Conservation (phyloP, 108 stramenopile genomes). For the Cyclotella sp. region DNA sequence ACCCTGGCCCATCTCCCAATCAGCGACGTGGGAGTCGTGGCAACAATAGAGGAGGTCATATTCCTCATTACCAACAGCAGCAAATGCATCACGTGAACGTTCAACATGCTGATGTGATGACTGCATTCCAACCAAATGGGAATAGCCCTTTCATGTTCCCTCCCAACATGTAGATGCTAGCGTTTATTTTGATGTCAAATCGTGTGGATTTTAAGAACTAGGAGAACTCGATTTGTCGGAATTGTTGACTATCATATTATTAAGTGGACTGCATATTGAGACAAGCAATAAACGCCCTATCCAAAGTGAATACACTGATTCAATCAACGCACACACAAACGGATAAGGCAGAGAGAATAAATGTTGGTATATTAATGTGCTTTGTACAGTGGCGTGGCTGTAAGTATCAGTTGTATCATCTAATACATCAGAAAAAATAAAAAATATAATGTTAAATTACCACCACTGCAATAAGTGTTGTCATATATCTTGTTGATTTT, state of each 20-base stretch:
- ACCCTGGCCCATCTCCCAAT: conserved; percentile 38
- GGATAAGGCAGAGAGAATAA: background rate
- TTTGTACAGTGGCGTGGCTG: conserved; percentile 20
- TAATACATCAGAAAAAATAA: background rate
- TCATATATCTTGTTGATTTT: no score
- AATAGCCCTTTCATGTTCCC: conserved; percentile 11
- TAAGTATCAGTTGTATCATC: conserved; percentile 6
- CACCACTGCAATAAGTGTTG: background rate
- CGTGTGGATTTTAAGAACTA: background rate
- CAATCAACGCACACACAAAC: background rate
- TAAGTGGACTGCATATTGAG: conserved; percentile 16
- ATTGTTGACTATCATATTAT: background rate
- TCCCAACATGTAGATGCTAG: conserved; percentile 18
- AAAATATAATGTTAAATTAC: conserved; percentile 8
- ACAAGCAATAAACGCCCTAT: background rate
- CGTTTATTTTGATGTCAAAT: background rate
- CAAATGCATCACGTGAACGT: conserved; percentile 36
- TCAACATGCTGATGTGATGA: conserved; percentile 38
- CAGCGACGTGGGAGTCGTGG: conserved; percentile 30
- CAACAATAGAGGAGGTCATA: conserved; percentile 25
- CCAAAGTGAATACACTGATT: background rate
- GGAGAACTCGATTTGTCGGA: background rate
- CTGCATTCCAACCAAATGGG: background rate
- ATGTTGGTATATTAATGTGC: conserved; percentile 13
- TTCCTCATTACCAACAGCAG: conserved; percentile 37